These are phyloP conservation scores for Metarhizium humberi DNA, from an alignment of 2,329 filamentous ascomycete species.

Conservation along the genomic window DNA sequence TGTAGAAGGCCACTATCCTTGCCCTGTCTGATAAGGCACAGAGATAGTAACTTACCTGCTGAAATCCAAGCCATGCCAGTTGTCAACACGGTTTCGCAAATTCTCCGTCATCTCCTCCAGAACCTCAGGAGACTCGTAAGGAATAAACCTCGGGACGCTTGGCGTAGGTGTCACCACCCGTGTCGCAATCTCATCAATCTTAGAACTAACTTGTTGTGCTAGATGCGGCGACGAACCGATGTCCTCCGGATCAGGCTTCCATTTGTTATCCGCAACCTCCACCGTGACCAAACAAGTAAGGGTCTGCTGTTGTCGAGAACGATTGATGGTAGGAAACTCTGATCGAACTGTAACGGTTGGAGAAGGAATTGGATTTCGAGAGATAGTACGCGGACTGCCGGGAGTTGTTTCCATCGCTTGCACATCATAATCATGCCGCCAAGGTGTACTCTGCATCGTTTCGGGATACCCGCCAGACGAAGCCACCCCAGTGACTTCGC, in stretches of 20 bases:
- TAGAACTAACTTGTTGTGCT: conserved; percentile 27
- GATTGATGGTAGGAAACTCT: conserved; percentile 89
- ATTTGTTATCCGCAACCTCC: conserved; percentile 87
- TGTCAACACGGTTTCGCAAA: conserved; percentile 80
- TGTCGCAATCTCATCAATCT: conserved; percentile 45
- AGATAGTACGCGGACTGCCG: conserved; percentile 59
- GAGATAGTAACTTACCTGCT: conserved; percentile 45
- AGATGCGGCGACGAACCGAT: conserved; percentile 44
- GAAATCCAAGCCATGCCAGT: conserved; percentile 96
- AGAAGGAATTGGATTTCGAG: conserved; percentile 80
- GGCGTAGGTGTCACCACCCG: conserved; percentile 51
- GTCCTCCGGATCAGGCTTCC: conserved; percentile 78
- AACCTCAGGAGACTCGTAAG: conserved; percentile 67
- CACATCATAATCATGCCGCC: conserved; percentile 88
- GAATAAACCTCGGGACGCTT: conserved; percentile 50
- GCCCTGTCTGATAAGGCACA: not conserved
- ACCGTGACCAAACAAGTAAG: conserved; percentile 90
- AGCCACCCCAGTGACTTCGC: conserved; percentile 61
- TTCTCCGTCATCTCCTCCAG: conserved; percentile 81
- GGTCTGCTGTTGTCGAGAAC: conserved; percentile 88
- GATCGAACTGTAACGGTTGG: conserved; percentile 91
- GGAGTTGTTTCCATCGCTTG: conserved; percentile 91
- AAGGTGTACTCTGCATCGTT: conserved; percentile 58
- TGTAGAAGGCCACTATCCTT: not conserved
- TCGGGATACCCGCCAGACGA: conserved; percentile 77